These are phyloP conservation scores for Sapria himalayana DNA, from an alignment of 345 rosid species.

Conservation along the genomic window DNA sequence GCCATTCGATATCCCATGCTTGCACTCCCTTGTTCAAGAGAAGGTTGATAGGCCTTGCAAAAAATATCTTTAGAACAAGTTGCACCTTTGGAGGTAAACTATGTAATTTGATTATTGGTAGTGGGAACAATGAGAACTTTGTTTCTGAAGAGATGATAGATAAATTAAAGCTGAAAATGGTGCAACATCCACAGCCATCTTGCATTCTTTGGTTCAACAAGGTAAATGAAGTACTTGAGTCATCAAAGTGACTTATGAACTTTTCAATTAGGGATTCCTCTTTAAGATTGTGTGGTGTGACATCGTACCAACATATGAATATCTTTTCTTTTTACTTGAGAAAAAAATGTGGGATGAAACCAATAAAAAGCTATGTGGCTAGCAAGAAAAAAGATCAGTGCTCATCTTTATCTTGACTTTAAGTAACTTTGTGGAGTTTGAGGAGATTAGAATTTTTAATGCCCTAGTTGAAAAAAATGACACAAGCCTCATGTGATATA, in stretches of 20 bases:
- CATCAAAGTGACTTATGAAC: neutral
- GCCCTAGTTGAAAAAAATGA: neutral
- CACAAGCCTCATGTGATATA: too few species aligned
- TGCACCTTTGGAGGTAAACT: neutral
- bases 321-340: neutral
- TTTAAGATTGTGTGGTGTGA: neutral
- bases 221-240: neutral
- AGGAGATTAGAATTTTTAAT: neutral
- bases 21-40: neutral
- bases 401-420: neutral
- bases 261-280: neutral
- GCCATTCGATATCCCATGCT: neutral
- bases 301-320: neutral
- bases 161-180: neutral
- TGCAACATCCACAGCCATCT: neutral
- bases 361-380: neutral
- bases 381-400: neutral
- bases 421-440: neutral
- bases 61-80: neutral
- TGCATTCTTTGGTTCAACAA: neutral
- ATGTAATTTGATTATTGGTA: neutral
- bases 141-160: neutral
- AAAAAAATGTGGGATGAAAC: neutral
- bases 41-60: neutral
- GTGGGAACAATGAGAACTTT: neutral